Base-by-base conservation (phyloP, 208 protist genomes). In the Leishmania major region DNA sequence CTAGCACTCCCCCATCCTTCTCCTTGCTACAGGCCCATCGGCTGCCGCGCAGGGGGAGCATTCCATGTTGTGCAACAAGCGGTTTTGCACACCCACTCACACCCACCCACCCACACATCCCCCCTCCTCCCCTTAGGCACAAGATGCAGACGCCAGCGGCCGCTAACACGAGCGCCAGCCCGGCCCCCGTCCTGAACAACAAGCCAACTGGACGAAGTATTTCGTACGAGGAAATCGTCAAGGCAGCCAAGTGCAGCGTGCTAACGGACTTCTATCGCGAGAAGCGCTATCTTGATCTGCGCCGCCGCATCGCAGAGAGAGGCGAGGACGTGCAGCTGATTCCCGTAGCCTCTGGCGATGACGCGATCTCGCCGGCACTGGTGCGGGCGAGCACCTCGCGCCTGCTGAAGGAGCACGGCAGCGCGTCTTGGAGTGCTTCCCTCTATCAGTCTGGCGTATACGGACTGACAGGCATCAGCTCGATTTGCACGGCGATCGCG, bases 371-470 rank as follows among this genome's bases (percentile, higher is more conserved):
- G 28, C 40, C 70, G 31, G 77, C 79, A 10, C 62, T 93, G 19
- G 87, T 90, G 35, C 88, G 91, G 43, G 86, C 78, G 7, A 89
- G 88, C 73, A 84, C 88, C 15, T 91, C 89, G n/a, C 86, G 91
- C n/a, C 66, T 96, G 64, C 82, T 96, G 55, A 93, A 94, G 81
- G 93, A 96, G 83, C 91, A 96, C 82, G 64, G 79, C 49, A 94
- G 93, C 72, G 90, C 91, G 7, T 87, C 88, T 31, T 93, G 91
- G 93, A 83, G 90, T 64, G 84, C 84, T 35, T 92, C 89, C 57
- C 88, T 96, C 15, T 96, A 94, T 66, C 93, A 96, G 78, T 88
- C 88, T 60, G 89, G 91, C 76, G 84, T 96, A 28, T 96, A 93
- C 88, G 91, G 91, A 6, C 78, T 94, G 43, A 93, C 87, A 11